Percentiles rank a stretch among this genome's conserved stretches.
These are phyloP conservation scores for Lecanicillium sp. DNA, from an alignment of 2,329 filamentous ascomycete genomes.

Conservation along the genomic window DNA sequence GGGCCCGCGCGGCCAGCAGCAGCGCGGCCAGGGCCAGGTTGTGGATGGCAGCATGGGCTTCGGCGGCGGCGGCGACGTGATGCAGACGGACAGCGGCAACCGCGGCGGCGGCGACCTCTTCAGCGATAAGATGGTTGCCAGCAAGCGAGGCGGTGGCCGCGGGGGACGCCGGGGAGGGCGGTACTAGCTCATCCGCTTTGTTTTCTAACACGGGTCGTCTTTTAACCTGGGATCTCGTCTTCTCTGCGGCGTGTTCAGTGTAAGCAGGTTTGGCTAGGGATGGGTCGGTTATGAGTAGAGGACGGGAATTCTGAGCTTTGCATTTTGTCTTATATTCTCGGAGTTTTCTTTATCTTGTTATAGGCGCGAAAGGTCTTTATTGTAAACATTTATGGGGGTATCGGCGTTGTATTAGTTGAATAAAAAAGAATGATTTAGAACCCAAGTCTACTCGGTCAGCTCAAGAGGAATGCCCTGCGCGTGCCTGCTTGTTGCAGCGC, in stretches of 20 bases:
- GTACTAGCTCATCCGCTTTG: neutral
- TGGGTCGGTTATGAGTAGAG: neutral
- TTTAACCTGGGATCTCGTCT: too few species aligned
- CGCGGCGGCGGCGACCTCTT: slow-evolving; percentile 32
- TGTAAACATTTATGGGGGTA: neutral
- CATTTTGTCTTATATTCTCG: neutral
- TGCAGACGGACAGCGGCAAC: slow-evolving; percentile 30
- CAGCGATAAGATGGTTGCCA: slow-evolving; percentile 41
- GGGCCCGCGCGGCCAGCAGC: slow-evolving; percentile 27
- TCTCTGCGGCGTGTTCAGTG: too few species aligned
- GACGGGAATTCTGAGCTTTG: neutral
- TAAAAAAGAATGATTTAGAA: neutral
- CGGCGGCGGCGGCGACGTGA: slow-evolving; percentile 34
- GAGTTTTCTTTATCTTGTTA: neutral
- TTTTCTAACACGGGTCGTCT: neutral
- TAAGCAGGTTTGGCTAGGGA: neutral
- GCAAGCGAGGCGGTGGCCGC: slow-evolving; percentile 18
- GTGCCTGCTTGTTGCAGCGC: too few species aligned
- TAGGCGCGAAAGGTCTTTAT: neutral
- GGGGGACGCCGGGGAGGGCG: slow-evolving; percentile 15
- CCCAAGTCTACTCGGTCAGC: too few species aligned
- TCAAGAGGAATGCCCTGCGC: too few species aligned
- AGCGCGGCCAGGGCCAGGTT: slow-evolving; percentile 31
- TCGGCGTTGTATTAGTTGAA: slow-evolving; percentile 5
- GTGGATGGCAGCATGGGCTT: slow-evolving; percentile 52